phyloP scores from a whole-genome alignment of 768 basidiomycete genomes.

The Cystoderma amianthinum region DNA sequence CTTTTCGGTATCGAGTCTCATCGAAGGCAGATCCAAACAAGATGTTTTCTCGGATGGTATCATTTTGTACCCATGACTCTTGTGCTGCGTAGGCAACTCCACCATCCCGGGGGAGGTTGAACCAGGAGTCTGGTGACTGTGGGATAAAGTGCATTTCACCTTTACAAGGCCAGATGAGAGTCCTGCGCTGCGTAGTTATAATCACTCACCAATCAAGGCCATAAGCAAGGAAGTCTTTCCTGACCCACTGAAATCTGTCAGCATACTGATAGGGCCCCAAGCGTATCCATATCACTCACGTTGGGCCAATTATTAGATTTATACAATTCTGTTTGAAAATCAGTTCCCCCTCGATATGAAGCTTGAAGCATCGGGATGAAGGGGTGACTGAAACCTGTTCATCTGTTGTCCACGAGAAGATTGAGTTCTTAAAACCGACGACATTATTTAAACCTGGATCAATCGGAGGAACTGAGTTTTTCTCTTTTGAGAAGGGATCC shows the following conservation, averaged over 20 bases:
- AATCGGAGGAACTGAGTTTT: background rate
- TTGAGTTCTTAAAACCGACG: conserved; percentile 47
- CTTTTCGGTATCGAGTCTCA: conserved; percentile 67
- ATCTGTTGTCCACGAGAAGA: conserved; percentile 49
- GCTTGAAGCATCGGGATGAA: conserved; percentile 36
- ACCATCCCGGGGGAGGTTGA: conserved; percentile 56
- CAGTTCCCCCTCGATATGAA: conserved; percentile 47
- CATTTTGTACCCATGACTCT: conserved; percentile 82
- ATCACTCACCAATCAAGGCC: conserved; percentile 46
- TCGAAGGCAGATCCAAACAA: conserved; percentile 75
- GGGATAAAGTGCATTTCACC: conserved; percentile 65
- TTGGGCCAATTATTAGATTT: conserved; percentile 54
- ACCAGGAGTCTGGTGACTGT: conserved; percentile 49
- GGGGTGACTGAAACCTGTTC: conserved; percentile 27
- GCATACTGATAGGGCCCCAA: background rate
- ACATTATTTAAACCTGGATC: conserved; percentile 6
- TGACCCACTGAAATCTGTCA: conserved; percentile 19
- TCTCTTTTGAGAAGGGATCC: conserved; percentile 26
- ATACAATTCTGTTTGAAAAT: conserved; percentile 44
- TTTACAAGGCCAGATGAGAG: conserved; percentile 6
- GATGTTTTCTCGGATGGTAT: conserved; percentile 78
- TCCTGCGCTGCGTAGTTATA: background rate
- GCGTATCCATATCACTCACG: conserved; percentile 17
- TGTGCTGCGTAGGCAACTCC: conserved; percentile 81
- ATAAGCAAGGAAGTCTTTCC: conserved; percentile 43